Percentiles rank a stretch among this genome's conserved stretches.
phyloP scores from a whole-genome alignment of 331 rosid genomes.

The Telfairia occidentalis region DNA sequence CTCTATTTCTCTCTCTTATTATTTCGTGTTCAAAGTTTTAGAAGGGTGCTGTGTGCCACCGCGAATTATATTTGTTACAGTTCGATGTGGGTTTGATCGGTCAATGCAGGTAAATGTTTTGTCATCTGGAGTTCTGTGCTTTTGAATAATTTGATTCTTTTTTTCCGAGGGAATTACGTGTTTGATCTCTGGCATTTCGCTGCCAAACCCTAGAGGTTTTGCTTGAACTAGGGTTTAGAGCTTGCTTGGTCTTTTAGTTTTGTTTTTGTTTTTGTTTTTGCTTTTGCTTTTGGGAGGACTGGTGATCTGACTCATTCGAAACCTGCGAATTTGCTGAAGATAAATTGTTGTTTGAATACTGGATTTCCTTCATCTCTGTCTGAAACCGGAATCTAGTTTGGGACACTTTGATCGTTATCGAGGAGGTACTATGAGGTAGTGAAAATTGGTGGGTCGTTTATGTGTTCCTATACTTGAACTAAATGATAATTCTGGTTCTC shows the following conservation, averaged over 20 bases:
- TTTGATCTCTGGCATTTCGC: conserved; percentile 5
- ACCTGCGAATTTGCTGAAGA: conserved; percentile 13
- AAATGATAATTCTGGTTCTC: background rate
- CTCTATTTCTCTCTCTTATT: conserved; percentile 8
- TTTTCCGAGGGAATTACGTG: background rate
- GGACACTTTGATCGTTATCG: background rate
- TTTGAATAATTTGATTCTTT: background rate
- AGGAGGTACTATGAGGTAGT: background rate
- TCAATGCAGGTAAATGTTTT: conserved; percentile 39
- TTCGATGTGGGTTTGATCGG: conserved; percentile 22
- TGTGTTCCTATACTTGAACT: background rate
- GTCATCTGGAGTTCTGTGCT: background rate
- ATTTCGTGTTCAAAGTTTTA: background rate
- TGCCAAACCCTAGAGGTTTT: conserved; percentile 37
- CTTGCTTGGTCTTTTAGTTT: background rate
- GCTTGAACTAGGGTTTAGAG: conserved; percentile 17
- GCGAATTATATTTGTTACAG: conserved; percentile 13
- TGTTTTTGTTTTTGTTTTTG: background rate
- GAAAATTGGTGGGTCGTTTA: background rate
- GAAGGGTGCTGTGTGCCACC: background rate
- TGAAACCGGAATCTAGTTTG: background rate
- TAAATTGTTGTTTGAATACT: background rate
- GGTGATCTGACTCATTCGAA: background rate
- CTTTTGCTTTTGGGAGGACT: background rate
- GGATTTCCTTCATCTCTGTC: background rate